Evolutionary conservation across 1,139 yeast genomes (phyloP).

Genomic region (Groenewaldozyma auringiensis): DNA sequence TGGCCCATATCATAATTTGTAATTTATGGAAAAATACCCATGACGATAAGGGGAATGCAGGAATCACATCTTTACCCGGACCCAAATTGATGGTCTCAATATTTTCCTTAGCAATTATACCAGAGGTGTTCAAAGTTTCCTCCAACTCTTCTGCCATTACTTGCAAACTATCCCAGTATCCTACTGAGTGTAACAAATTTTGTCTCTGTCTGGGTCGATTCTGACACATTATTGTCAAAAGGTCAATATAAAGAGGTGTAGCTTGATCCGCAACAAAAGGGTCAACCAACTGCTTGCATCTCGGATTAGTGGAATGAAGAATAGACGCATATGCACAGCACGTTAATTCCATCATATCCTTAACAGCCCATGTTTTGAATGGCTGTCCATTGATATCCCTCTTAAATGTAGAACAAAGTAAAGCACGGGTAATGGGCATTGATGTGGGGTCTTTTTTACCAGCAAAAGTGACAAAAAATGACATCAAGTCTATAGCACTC

Average conservation of each 20-base stretch:
- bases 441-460: conserved; percentile 18
- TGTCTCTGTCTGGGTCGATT: conserved; percentile 84
- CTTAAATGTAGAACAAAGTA: conserved; percentile 20
- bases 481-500: conserved; percentile 26
- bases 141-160: conserved; percentile 87
- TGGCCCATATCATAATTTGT: conserved; percentile 61
- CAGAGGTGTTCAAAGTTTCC: conserved; percentile 42
- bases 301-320: conserved; percentile 11
- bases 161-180: conserved; percentile 75
- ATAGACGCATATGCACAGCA: conserved; percentile 16
- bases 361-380: conserved; percentile 25
- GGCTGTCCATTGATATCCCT: conserved; percentile 19
- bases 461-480: conserved; percentile 24
- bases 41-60: conserved; percentile 53
- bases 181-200: conserved; percentile 46
- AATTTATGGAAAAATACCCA: conserved; percentile 63
- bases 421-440: conserved; percentile 27
- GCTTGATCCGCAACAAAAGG: conserved; percentile 24
- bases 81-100: conserved; percentile 6
- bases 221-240: conserved; percentile 52
- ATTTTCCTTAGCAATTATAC: conserved; percentile 6
- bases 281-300: conserved; percentile 14
- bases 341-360: conserved; percentile 29
- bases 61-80: conserved; percentile 16
- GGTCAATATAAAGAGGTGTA: conserved; percentile 34